Evolutionary conservation across 305 asterid genomes (phyloP), one percentile per base, ranked within the genome.

Genomic region (Fraxinus albicans): DNA sequence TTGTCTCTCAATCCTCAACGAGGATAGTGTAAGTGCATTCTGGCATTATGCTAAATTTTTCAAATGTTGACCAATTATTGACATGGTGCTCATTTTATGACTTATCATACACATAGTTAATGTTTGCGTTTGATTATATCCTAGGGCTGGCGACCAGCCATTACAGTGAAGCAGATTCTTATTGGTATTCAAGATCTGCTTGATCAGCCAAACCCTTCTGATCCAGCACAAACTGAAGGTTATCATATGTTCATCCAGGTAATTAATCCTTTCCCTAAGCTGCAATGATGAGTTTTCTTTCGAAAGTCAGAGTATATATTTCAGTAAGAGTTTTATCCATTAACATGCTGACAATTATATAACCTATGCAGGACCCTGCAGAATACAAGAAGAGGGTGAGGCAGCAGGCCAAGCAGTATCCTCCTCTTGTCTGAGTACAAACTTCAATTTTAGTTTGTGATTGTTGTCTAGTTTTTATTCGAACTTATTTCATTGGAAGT

Each of bases 131-230:
- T 44, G 21, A 10, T 34, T 82, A 4, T 77, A 65, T 4, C n/a
- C 1, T 78, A 92, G 95, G 97, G 95, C 7, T 92, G 95, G 94
- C 81, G 94, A 53, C 95, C 96, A 6, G 93, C 94, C 12, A 90
- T 92, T 73, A 90, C 94, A 7, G 92, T 92, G 83, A 91, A 90
- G 88, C 96, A 92, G 83, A 89, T 92, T 79, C 87, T 91, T 73
- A 80, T 91, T 27, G 96, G 94, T 36, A 91, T 92, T 80, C 94
- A 92, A 82, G 94, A 92, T 88, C 87, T 92, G 82, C 84, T 92
- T 23, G 92, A 89, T 73, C 88, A 85, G 85, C 94, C 94, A 10
- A 92, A 92, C 70, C 94, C 93, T 33, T 73, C 85, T 69, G 93
- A 90, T 86, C 94, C 96, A 40, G 94, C 96, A 7, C 96, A 92